Percentiles rank a stretch among this genome's conserved stretches.
Conservation (phyloP, 345 rosid species). For the Fremontodendron californicum region DNA sequence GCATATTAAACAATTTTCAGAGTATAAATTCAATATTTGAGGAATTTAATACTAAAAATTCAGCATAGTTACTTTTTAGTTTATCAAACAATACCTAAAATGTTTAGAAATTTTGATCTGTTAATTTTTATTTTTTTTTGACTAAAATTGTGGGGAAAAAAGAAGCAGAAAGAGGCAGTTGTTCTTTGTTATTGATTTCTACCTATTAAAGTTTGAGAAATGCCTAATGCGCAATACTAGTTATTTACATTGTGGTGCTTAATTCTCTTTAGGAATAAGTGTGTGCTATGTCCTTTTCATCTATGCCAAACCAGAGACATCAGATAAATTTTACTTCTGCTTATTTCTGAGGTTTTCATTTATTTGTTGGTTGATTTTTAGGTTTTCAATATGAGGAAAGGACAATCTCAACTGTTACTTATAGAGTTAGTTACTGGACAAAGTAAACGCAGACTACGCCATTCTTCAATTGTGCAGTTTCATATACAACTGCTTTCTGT, state of each 20-base stretch:
- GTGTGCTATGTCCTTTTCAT: no score
- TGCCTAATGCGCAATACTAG: background rate
- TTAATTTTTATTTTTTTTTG: background rate
- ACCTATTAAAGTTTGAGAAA: background rate
- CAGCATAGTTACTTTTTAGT: background rate
- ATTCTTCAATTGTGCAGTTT: slow-evolving; percentile 14
- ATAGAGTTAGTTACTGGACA: slow-evolving; percentile 6
- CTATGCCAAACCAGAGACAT: no score
- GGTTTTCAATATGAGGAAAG: slow-evolving; percentile 20
- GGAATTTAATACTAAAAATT: background rate
- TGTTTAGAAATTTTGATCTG: background rate
- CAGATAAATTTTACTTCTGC: background rate
- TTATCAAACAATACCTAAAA: background rate
- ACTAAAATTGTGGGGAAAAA: background rate
- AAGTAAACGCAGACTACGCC: slow-evolving; percentile 1
- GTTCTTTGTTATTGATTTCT: background rate
- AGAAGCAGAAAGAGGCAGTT: background rate
- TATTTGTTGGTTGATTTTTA: background rate
- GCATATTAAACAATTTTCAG: background rate
- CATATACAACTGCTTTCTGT: slow-evolving; percentile 17
- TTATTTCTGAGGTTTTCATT: background rate
- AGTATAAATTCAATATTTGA: background rate
- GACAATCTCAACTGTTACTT: slow-evolving; percentile 10
- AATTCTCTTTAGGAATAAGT: no score
- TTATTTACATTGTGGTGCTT: background rate